phyloP scores from a whole-genome alignment of 257 asterid species.

The Fraxinus anomala region DNA sequence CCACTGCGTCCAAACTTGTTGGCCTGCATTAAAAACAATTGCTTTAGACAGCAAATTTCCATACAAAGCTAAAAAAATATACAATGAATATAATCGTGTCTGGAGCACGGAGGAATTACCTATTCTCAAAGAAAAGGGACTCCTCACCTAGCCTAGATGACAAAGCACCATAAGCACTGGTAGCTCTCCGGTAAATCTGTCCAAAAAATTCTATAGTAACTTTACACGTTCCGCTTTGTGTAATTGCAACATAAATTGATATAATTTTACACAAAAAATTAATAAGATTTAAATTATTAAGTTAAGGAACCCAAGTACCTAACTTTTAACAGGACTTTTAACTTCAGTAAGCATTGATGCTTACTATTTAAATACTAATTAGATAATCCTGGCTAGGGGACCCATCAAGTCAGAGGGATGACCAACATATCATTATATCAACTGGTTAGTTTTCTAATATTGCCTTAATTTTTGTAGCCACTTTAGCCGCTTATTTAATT shows the following conservation, averaged over 20 bases:
- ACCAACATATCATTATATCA: background rate
- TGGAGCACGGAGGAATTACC: conserved; percentile 43
- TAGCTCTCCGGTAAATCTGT: no score
- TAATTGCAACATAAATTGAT: no score
- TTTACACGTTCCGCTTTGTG: no score
- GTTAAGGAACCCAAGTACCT: background rate
- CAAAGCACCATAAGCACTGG: no score
- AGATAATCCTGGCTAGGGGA: background rate
- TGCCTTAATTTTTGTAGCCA: background rate
- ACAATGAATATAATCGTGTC: background rate
- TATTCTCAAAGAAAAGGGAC: conserved; percentile 62
- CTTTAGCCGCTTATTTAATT: background rate
- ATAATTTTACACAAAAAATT: background rate
- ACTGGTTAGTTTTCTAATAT: background rate
- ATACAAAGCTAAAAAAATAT: conserved; percentile 14
- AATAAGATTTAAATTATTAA: background rate
- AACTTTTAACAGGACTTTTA: background rate
- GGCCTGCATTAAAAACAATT: conserved; percentile 54
- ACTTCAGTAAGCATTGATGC: background rate
- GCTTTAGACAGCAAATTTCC: conserved; percentile 20
- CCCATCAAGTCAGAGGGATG: background rate
- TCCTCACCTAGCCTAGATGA: conserved; percentile 68
- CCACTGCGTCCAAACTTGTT: conserved; percentile 87
- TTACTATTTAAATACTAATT: no score
- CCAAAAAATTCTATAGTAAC: no score